These are phyloP conservation scores for Prunus fruticosa DNA, from an alignment of 306 rosid genomes.

Conservation along the genomic window DNA sequence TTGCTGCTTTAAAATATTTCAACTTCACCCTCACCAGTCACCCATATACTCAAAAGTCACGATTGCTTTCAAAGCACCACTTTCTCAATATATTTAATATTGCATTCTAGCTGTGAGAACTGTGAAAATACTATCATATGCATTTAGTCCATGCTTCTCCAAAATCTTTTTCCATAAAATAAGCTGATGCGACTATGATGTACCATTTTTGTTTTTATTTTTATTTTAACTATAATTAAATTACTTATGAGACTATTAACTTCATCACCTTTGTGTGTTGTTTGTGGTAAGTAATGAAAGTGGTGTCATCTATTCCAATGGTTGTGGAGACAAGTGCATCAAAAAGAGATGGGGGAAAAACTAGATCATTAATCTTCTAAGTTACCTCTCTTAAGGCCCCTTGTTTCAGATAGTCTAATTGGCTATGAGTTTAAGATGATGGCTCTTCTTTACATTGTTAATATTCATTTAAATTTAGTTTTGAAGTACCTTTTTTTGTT, in stretches of 20 bases:
- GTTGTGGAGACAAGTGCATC: too few relatives aligned
- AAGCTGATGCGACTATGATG: neutral
- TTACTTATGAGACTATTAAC: neutral
- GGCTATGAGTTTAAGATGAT: neutral
- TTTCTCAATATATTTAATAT: neutral
- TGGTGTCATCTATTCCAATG: too few relatives aligned
- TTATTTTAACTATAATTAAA: neutral
- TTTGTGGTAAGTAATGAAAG: too few relatives aligned
- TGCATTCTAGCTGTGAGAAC: neutral
- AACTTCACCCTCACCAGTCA: neutral
- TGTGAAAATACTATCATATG: neutral
- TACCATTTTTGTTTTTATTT: neutral
- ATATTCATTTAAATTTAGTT: neutral
- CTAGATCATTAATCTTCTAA: too few relatives aligned
- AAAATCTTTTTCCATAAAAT: neutral
- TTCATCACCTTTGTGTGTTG: neutral
- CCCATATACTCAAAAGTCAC: neutral
- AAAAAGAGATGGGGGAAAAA: too few relatives aligned
- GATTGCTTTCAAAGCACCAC: neutral
- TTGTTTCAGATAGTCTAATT: neutral
- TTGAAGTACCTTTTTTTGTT: neutral
- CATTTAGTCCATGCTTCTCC: conserved; percentile 11
- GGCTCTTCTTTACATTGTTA: neutral
- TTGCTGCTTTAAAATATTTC: conserved; percentile 16
- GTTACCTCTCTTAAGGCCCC: neutral